A percentile compares a stretch with the other conserved stretches of the same genome.
Evolutionary conservation across 73 alveolate genomes (phyloP).

Genomic region (Tetrahymena elliotti): DNA sequence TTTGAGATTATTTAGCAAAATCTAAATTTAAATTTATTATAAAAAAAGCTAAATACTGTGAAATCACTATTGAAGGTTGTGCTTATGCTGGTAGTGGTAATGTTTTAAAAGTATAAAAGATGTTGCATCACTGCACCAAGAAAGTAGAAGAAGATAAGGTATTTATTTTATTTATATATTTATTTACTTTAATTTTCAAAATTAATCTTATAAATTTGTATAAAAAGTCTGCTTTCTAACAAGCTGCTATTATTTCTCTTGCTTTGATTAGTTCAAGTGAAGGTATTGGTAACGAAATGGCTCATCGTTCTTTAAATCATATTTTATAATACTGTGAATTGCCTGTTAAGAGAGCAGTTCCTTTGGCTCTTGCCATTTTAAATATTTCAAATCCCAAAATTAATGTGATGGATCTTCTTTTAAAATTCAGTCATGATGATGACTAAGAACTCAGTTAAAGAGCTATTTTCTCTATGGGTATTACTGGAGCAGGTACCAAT

Average conservation of each 20-base stretch:
- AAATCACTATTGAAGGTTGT: conserved; percentile 3
- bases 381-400: conserved; percentile 32
- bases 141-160: conserved; percentile 18
- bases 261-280: conserved; percentile 38
- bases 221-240: neutral
- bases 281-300: conserved; percentile 42
- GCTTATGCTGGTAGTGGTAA: conserved; percentile 42
- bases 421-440: conserved; percentile 26
- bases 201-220: neutral
- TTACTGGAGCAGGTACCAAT: conserved; percentile 88
- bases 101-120: conserved; percentile 22
- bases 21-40: no score
- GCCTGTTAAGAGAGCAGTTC: conserved; percentile 39
- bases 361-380: conserved; percentile 34
- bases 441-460: conserved; percentile 12
- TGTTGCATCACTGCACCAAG: conserved; percentile 21
- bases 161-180: neutral
- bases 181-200: neutral
- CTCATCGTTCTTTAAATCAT: conserved; percentile 21
- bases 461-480: conserved; percentile 80
- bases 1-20: no score
- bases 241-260: conserved; percentile 30
- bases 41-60: conserved; percentile 1
- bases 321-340: conserved; percentile 22
- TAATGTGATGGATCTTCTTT: conserved; percentile 15